A percentile compares a stretch with the other conserved stretches of the same genome.
Evolutionary conservation across 805 yeast genomes (phyloP).

Genomic region (Pichia deserticola): DNA sequence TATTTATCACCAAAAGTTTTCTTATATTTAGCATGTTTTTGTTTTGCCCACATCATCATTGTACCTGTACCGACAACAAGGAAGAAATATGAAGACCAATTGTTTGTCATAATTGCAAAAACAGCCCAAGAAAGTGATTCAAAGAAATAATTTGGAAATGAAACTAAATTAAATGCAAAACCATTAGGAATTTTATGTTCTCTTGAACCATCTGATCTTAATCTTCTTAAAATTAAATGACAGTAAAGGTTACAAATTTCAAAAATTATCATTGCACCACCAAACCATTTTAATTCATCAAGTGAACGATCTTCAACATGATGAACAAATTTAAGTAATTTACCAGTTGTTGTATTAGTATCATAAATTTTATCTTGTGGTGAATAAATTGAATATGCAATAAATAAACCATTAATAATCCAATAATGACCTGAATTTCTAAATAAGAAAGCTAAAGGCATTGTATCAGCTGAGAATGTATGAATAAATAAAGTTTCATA

Average conservation of each 20-base stretch:
- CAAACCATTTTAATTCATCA: slow-evolving; percentile 28
- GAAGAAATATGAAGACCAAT: slow-evolving; percentile 71
- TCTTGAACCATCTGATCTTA: slow-evolving; percentile 50
- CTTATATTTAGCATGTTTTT: slow-evolving; percentile 66
- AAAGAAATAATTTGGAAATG: slow-evolving; percentile 93
- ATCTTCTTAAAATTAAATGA: slow-evolving; percentile 56
- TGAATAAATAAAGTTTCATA: slow-evolving; percentile 81
- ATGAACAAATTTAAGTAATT: slow-evolving; percentile 29
- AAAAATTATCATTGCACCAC: slow-evolving; percentile 43
- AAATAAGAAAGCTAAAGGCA: slow-evolving; percentile 85
- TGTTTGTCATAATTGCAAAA: slow-evolving; percentile 64
- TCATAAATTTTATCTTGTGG: slow-evolving; percentile 19
- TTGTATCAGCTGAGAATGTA: slow-evolving; percentile 78
- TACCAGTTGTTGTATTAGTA: slow-evolving; percentile 4
- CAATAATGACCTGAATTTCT: slow-evolving; percentile 90
- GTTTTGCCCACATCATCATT: slow-evolving; percentile 88
- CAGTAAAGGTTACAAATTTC: slow-evolving; percentile 69
- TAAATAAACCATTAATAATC: slow-evolving; percentile 68
- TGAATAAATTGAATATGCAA: slow-evolving; percentile 28
- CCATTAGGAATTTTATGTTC: slow-evolving; percentile 72
- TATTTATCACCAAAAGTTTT: slow-evolving; percentile 70
- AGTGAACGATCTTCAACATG: slow-evolving; percentile 37
- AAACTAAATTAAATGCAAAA: slow-evolving; percentile 70
- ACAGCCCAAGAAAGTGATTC: slow-evolving; percentile 73
- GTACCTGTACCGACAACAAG: slow-evolving; percentile 63